Evolutionary conservation across 306 rosid genomes (phyloP).

Genomic region (Cucurbita pepo): DNA sequence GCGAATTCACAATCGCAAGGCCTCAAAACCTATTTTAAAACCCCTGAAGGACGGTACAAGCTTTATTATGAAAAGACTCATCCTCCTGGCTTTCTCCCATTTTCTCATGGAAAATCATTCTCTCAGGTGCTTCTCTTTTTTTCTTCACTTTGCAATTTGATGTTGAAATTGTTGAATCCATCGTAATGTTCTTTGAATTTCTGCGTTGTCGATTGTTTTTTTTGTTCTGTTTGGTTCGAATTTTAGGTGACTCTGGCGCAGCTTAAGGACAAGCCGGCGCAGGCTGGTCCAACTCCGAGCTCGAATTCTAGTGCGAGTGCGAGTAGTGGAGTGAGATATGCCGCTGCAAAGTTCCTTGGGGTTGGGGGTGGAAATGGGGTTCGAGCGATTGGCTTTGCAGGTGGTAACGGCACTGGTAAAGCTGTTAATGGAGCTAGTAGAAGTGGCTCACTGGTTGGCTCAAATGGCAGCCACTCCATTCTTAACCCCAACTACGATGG

Average conservation of each 20-base stretch:
- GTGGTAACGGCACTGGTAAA: constrained; percentile 81
- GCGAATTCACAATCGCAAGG: constrained; percentile 47
- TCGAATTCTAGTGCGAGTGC: constrained; percentile 46
- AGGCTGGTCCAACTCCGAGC: constrained; percentile 5
- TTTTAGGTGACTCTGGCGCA: constrained; percentile 63
- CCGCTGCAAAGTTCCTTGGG: constrained; percentile 80
- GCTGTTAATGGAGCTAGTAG: constrained; percentile 46
- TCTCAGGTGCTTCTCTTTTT: constrained; percentile 42
- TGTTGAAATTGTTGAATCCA: not conserved
- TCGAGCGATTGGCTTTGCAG: constrained; percentile 77
- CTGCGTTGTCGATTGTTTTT: not conserved
- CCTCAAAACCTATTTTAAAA: constrained; percentile 85
- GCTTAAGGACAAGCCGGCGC: constrained; percentile 59
- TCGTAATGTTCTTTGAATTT: not conserved
- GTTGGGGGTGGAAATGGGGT: constrained; percentile 87
- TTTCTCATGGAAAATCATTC: constrained; percentile 76
- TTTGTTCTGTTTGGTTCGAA: not conserved
- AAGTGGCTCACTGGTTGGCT: constrained; percentile 63
- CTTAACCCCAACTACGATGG: constrained; percentile 80
- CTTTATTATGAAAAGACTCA: constrained; percentile 93
- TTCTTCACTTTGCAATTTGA: not conserved
- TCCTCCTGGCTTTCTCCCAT: constrained; percentile 81
- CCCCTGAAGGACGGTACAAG: constrained; percentile 90
- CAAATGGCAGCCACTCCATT: constrained; percentile 49
- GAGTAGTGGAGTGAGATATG: constrained; percentile 78